These are phyloP conservation scores for Tricholoma hemisulphureum DNA, from an alignment of 768 basidiomycete genomes.

Conservation along the genomic window DNA sequence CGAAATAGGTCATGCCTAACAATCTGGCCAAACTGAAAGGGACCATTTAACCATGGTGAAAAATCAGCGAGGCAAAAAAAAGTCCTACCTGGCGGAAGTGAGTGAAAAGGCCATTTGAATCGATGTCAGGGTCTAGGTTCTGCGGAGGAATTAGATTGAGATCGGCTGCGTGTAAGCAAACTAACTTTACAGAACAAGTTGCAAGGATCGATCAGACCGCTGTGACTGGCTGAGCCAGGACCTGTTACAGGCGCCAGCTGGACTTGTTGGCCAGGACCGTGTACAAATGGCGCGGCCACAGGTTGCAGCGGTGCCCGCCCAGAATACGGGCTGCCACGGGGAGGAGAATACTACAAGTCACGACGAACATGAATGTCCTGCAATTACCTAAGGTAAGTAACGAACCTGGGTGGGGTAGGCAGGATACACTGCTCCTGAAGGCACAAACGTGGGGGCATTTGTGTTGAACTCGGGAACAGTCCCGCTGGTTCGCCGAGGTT, in stretches of 20 bases:
- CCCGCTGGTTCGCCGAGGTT: conserved; percentile 58
- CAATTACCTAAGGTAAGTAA: neutral
- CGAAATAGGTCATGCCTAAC: conserved; percentile 56
- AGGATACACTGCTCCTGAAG: conserved; percentile 58
- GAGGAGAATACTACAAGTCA: conserved; percentile 55
- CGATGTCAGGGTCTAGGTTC: conserved; percentile 84
- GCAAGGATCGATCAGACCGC: conserved; percentile 87
- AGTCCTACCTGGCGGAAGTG: conserved; percentile 73
- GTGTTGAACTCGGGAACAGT: conserved; percentile 65
- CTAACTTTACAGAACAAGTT: conserved; percentile 85
- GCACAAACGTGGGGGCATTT: conserved; percentile 74
- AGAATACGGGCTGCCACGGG: conserved; percentile 53
- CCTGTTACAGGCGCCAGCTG: conserved; percentile 74
- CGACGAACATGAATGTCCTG: neutral
- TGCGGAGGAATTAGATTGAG: conserved; percentile 27
- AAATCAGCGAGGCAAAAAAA: conserved; percentile 1
- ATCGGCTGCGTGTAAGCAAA: neutral
- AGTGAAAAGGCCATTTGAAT: conserved; percentile 79
- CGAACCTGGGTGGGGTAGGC: conserved; percentile 61
- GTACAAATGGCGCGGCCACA: conserved; percentile 60
- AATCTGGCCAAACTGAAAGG: conserved; percentile 75
- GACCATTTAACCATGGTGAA: conserved; percentile 16
- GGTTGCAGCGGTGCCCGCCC: conserved; percentile 44
- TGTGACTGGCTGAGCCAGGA: conserved; percentile 80
- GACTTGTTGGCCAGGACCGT: conserved; percentile 89